Conservation (phyloP, 1,284 basidiomycete species). For the Erythrobasidium hasegawianum region DNA sequence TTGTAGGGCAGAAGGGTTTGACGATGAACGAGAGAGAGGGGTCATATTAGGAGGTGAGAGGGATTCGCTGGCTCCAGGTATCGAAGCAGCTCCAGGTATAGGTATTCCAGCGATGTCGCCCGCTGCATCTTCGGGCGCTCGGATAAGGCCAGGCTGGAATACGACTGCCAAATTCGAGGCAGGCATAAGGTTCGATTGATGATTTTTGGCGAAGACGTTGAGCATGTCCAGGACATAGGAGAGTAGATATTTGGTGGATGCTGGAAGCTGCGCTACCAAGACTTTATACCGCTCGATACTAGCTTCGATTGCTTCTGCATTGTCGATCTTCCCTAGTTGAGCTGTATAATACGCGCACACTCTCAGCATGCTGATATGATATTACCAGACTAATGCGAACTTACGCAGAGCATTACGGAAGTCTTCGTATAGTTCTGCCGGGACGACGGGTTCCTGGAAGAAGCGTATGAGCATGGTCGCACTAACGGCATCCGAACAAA, state of each 20-base stretch:
- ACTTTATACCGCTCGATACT: slow-evolving; percentile 73
- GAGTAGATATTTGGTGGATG: slow-evolving; percentile 85
- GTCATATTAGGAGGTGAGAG: slow-evolving; percentile 37
- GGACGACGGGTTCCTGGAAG: slow-evolving; percentile 79
- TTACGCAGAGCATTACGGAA: slow-evolving; percentile 76
- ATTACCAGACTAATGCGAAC: slow-evolving; percentile 40
- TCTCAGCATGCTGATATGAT: no score
- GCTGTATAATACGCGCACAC: slow-evolving; percentile 4
- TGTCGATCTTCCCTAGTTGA: slow-evolving; percentile 32
- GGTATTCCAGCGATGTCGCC: background rate
- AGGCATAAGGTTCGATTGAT: slow-evolving; percentile 91
- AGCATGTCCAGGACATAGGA: slow-evolving; percentile 94
- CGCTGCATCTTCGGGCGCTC: slow-evolving; percentile 58
- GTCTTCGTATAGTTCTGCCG: slow-evolving; percentile 76
- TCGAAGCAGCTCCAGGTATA: background rate
- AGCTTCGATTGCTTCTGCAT: slow-evolving; percentile 12
- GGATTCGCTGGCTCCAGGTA: slow-evolving; percentile 22
- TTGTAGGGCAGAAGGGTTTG: slow-evolving; percentile 19
- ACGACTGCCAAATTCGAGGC: slow-evolving; percentile 90
- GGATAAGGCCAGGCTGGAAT: slow-evolving; percentile 86
- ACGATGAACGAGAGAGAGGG: slow-evolving; percentile 38
- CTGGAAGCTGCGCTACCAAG: slow-evolving; percentile 78
- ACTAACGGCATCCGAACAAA: slow-evolving; percentile 20
- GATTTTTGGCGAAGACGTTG: slow-evolving; percentile 86
- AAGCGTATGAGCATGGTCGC: background rate